Evolutionary conservation across 2,329 filamentous ascomycete species (phyloP).

Genomic region (Ophiocordyceps camponoti-leonardi): DNA sequence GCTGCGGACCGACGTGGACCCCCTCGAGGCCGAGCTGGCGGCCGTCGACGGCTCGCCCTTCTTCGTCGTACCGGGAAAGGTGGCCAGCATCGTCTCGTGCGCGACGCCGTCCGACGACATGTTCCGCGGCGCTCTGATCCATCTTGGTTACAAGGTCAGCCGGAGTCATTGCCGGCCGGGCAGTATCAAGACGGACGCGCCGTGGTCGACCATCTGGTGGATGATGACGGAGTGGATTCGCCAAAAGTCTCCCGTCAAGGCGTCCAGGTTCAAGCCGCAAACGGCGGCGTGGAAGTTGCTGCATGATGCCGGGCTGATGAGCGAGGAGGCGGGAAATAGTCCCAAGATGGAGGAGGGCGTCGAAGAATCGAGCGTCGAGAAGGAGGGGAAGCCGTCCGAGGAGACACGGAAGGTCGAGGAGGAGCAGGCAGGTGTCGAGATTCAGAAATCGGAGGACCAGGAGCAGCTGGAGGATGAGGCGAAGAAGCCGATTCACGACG

Average conservation of each 20-base stretch:
- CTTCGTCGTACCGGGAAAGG: constrained; percentile 60
- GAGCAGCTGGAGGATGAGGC: constrained; percentile 6
- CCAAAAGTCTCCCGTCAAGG: constrained; percentile 64
- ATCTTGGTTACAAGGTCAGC: constrained; percentile 66
- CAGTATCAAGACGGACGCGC: constrained; percentile 85
- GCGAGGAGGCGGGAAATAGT: constrained; percentile 10
- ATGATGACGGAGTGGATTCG: constrained; percentile 83
- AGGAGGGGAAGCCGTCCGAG: background rate
- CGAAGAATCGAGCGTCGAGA: constrained; percentile 2
- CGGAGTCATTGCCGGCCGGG: constrained; percentile 81
- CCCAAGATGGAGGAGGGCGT: constrained; percentile 7
- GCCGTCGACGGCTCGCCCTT: constrained; percentile 63
- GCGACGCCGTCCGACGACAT: constrained; percentile 62
- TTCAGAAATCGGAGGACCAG: constrained; percentile 3
- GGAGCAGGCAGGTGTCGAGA: constrained; percentile 4
- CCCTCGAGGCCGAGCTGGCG: constrained; percentile 35
- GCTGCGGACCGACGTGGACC: constrained; percentile 20
- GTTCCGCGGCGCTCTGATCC: constrained; percentile 63
- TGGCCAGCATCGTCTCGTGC: constrained; percentile 65
- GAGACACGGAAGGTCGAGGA: constrained; percentile 2
- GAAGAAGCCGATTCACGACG: constrained; percentile 5
- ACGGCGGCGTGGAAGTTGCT: constrained; percentile 59
- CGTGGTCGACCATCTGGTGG: constrained; percentile 82
- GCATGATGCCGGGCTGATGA: constrained; percentile 18
- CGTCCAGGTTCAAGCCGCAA: constrained; percentile 49